phyloP scores from a whole-genome alignment of 2,329 filamentous ascomycete species.

The Aspergillus sp. region DNA sequence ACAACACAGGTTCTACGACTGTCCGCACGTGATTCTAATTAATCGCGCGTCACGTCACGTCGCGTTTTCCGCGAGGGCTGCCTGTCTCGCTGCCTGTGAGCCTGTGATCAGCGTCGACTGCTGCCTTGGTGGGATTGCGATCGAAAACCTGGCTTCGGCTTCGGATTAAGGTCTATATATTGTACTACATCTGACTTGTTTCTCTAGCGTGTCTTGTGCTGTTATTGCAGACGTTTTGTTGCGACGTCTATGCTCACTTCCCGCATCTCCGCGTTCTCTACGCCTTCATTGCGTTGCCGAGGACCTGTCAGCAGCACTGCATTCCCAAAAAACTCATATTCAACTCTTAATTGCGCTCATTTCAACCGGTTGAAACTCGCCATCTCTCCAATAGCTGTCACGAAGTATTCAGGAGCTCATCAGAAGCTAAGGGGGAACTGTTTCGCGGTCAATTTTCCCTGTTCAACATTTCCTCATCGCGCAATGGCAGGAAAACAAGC shows the following conservation, averaged over 20 bases:
- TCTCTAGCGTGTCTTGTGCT: not conserved
- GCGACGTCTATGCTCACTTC: slow-evolving; percentile 12
- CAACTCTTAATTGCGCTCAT: not conserved
- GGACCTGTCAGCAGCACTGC: slow-evolving; percentile 4
- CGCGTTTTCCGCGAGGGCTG: slow-evolving; percentile 7
- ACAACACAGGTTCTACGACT: too few species aligned
- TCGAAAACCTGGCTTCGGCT: not conserved
- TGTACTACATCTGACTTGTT: not conserved
- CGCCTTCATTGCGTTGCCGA: slow-evolving; percentile 6
- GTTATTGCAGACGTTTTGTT: slow-evolving; percentile 1
- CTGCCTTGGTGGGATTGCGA: slow-evolving; percentile 2
- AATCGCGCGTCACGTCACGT: slow-evolving; percentile 18
- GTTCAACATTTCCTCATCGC: not conserved
- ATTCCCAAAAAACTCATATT: slow-evolving; percentile 1
- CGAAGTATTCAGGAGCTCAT: too few species aligned
- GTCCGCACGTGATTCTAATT: slow-evolving; percentile 12
- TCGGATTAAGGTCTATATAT: not conserved
- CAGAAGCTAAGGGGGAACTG: too few species aligned
- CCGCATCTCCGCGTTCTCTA: slow-evolving; percentile 6
- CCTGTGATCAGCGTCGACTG: slow-evolving; percentile 1
- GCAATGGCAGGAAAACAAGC: slow-evolving; percentile 57
- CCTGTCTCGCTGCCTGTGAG: not conserved
- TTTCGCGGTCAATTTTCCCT: not conserved
- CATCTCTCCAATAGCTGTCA: too few species aligned
- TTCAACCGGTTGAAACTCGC: too few species aligned